Evolutionary conservation across 177 flowering plant species (phyloP).

Genomic region (Telopea speciosissima): DNA sequence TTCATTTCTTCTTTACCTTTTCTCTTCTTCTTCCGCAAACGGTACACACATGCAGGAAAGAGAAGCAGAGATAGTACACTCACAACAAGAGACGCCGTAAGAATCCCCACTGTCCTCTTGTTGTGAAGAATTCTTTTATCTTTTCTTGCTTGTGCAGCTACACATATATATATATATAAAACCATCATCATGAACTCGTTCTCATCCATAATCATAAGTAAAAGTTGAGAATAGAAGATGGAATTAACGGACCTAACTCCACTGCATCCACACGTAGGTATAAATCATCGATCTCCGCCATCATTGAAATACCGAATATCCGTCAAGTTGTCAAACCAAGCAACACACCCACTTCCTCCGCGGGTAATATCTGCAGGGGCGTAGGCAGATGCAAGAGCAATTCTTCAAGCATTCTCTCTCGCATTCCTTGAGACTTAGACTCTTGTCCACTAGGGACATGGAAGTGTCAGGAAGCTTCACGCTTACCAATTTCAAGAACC

Average conservation of each 20-base stretch:
- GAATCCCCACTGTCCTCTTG: conserved; percentile 7
- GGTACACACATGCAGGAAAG: neutral
- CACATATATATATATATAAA: neutral
- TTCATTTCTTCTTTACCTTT: conserved; percentile 5
- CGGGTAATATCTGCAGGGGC: conserved; percentile 1
- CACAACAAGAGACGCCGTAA: conserved; percentile 5
- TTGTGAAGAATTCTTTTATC: neutral
- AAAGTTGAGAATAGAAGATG: too few species aligned
- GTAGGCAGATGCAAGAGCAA: conserved; percentile 17
- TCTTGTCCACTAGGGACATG: neutral
- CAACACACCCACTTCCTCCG: conserved; percentile 18
- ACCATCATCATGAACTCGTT: conserved; percentile 9
- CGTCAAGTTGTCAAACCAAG: conserved; percentile 12
- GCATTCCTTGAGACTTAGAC: conserved; percentile 6
- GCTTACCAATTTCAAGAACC: conserved; percentile 8
- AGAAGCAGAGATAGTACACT: neutral
- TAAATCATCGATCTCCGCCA: conserved; percentile 17
- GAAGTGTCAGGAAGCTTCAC: conserved; percentile 16
- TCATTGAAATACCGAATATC: conserved; percentile 6
- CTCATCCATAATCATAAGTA: too few species aligned
- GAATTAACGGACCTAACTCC: neutral
- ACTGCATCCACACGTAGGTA: conserved; percentile 16
- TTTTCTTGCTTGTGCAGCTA: conserved; percentile 5
- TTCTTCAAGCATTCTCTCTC: conserved; percentile 15
- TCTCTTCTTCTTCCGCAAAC: neutral